Evolutionary conservation across 345 rosid species (phyloP).

Genomic region (Eucalyptus viminalis): DNA sequence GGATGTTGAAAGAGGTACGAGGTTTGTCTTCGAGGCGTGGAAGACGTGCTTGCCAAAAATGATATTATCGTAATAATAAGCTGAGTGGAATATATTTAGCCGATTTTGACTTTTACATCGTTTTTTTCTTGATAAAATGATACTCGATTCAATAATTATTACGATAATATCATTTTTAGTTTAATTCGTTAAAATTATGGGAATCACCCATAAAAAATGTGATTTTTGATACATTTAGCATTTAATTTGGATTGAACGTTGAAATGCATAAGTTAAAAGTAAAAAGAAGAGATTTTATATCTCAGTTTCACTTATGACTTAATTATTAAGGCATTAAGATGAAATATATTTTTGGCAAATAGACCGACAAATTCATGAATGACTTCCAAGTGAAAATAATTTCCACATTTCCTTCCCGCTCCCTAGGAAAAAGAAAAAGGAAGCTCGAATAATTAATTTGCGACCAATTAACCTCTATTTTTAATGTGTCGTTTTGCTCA

Average conservation of each 20-base stretch:
- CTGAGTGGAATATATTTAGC: neutral
- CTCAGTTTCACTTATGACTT: accelerated
- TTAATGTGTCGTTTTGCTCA: neutral
- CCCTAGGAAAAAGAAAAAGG: too few species aligned
- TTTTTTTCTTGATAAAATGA: neutral
- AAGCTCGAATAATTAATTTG: neutral
- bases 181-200: neutral
- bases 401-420: accelerated
- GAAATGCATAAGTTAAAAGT: accelerated
- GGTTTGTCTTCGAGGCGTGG: neutral
- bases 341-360: neutral
- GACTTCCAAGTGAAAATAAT: neutral
- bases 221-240: neutral
- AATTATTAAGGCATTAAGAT: neutral
- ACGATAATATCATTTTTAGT: accelerated
- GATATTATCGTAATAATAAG: too few species aligned
- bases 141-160: neutral
- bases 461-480: accelerated
- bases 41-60: neutral
- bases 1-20: neutral
- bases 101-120: neutral
- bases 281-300: neutral
- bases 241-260: accelerated
- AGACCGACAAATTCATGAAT: accelerated
- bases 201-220: accelerated